Evolutionary conservation across 768 basidiomycete genomes (phyloP), one percentile per base, ranked within the genome.

Genomic region (Sarcomyxa edulis): DNA sequence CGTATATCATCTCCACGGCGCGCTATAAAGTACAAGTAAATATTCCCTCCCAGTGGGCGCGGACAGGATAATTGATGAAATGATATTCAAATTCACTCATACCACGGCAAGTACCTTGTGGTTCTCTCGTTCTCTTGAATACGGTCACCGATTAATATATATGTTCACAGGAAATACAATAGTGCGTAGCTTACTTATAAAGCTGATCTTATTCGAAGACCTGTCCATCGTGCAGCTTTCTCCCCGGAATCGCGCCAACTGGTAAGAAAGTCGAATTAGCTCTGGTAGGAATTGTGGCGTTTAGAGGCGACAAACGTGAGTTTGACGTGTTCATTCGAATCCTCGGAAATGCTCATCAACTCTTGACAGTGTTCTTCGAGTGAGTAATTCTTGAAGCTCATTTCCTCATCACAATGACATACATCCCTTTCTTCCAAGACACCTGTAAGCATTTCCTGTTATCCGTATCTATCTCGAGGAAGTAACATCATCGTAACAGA

Each of bases 31-130:
- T 24, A 21, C 19, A 22, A 15, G n/a, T 27, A 21, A 27, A 9
- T 11, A 23, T 19, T 3, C n/a, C 20, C 23, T 21, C 14, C 10
- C 16, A 39, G 38, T 39, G 21, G 38, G 38, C 10, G 32, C 38
- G 5, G 38, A 39, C 14, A 31, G 38, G 32, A 39, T 39, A 14
- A 27, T 39, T 4, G 38, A 39, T 23, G 38, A 39, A 23, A 39
- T 39, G 38, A 39, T 39, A 7, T 39, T 39, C 38, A 39, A 39
- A 15, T 39, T 28, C 12, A 39, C 38, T 16, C 38, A 39, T 24
- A 39, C 38, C 15, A 39, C 38, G 19, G 38, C 32, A 10, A 39
- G 28, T 12, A 21, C 16, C 8, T 19, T 6, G 29, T 9, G 11
- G 7, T 10, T 37, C 12, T 26, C 7, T 12, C 7, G 21, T 19